These are phyloP conservation scores for Polytolypa hystricis DNA, from an alignment of 2,329 filamentous ascomycete species.

Conservation along the genomic window DNA sequence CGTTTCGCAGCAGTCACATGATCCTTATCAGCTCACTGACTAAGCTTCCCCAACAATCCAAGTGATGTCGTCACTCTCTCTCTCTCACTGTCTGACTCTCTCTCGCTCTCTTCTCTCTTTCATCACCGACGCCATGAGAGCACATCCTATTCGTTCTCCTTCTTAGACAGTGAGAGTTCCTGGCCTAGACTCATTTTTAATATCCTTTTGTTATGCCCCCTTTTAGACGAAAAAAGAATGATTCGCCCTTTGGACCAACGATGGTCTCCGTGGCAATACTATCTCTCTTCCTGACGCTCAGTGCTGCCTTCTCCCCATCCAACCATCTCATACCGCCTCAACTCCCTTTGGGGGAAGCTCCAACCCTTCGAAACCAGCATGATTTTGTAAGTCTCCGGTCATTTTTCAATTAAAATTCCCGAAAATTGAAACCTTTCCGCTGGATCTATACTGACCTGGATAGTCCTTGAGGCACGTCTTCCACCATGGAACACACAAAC, in stretches of 20 bases:
- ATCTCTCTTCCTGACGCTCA: constrained; percentile 9
- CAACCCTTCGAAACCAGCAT: constrained; percentile 17
- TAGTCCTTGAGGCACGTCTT: constrained; percentile 69
- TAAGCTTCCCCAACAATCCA: too few species aligned
- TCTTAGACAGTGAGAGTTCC: not conserved
- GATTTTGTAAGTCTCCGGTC: constrained; percentile 25
- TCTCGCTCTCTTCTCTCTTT: too few species aligned
- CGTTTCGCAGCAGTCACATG: too few species aligned
- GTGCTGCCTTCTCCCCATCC: constrained; percentile 15
- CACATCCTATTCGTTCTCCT: too few species aligned
- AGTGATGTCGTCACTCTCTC: too few species aligned
- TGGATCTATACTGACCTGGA: too few species aligned
- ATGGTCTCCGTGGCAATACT: not conserved
- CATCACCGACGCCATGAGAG: too few species aligned
- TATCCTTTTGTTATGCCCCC: constrained; percentile 1
- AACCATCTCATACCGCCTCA: constrained; percentile 24
- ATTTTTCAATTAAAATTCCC: not conserved
- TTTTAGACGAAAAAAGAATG: constrained; percentile 5
- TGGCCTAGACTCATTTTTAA: too few species aligned
- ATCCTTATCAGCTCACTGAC: too few species aligned
- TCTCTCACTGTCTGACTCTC: too few species aligned
- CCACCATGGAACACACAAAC: constrained; percentile 73
- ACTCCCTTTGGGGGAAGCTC: constrained; percentile 18
- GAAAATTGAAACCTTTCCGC: not conserved
- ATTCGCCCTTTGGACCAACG: not conserved